phyloP scores from a whole-genome alignment of 768 basidiomycete genomes.

The Leccinum imitatum region DNA sequence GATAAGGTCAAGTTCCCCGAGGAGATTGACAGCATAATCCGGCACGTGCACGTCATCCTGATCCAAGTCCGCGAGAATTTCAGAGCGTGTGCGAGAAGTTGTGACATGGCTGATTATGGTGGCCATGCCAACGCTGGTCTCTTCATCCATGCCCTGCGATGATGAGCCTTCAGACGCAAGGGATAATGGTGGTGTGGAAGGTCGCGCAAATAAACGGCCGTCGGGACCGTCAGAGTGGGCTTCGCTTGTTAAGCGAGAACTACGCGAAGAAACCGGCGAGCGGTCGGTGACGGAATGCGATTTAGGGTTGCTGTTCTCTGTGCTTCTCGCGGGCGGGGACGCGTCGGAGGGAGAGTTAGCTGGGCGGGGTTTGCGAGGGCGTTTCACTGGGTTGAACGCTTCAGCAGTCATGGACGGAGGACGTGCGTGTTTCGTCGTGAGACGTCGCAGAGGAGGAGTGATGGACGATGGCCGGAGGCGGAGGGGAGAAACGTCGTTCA shows the following conservation, averaged over 20 bases:
- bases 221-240: slow-evolving; percentile 23
- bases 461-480: slow-evolving; percentile 32
- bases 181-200: slow-evolving; percentile 31
- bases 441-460: slow-evolving; percentile 27
- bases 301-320: slow-evolving; percentile 17
- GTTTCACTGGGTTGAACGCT: slow-evolving; percentile 30
- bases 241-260: slow-evolving; percentile 25
- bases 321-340: slow-evolving; percentile 15
- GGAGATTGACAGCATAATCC: slow-evolving; percentile 44
- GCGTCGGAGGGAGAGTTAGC: slow-evolving; percentile 18
- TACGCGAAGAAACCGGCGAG: slow-evolving; percentile 16
- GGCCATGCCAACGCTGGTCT: slow-evolving; percentile 29
- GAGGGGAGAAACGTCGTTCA: slow-evolving; percentile 36
- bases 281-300: slow-evolving; percentile 18
- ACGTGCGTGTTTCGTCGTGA: slow-evolving; percentile 28
- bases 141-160: slow-evolving; percentile 21
- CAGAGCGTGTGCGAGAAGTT: slow-evolving; percentile 34
- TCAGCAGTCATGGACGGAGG: slow-evolving; percentile 29
- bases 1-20: slow-evolving; percentile 42
- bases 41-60: slow-evolving; percentile 40
- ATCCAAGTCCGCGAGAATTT: slow-evolving; percentile 37
- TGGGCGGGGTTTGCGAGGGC: slow-evolving; percentile 26
- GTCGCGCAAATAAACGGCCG: slow-evolving; percentile 24
- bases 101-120: slow-evolving; percentile 37
- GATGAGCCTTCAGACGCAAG: slow-evolving; percentile 25